Evolutionary conservation across 2,329 filamentous ascomycete genomes (phyloP), one percentile per base, ranked within the genome.

Genomic region (Clarireedia sp.): DNA sequence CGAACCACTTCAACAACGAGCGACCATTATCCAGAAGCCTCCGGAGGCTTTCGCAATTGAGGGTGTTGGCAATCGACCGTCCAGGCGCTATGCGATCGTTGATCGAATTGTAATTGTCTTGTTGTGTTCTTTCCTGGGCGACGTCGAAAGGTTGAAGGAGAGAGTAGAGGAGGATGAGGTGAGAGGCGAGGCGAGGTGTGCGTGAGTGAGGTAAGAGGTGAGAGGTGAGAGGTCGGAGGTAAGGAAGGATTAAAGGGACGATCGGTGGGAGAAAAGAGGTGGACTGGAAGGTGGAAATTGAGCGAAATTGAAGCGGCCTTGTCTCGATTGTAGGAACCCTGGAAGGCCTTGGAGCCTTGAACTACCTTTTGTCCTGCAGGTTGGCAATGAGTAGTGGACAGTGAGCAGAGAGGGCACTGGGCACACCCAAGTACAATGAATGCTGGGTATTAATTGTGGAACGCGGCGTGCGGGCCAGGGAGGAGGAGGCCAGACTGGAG

Each of bases 1-100:
- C 57, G 62, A 58, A 55, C 54, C 52, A 54, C 57, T 54, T 66
- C 64, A 66, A 63, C 59, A 60, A 59, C 65, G 48, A 57, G 62
- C 62, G 54, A 66, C 59, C 66, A 67, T 68, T 63, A 64, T 67
- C 60, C 63, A 62, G 17, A 58, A 60, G 51, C 66, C 66, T 67
- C 65, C 61, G 58, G 64, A 67, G 66, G 65, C 66, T 57, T 56
- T 59, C 57, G 51, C 44, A 38, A 48, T 56, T 41, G 37, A 40
- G 57, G 54, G 38, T 49, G 51, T 50, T 58, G 54, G 54, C 53
- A 40, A 54, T 45, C 51, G 60, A 55, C 36, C 12, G n/a, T 45
- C 21, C n/a, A 24, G 21, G 17, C 41, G 41, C 7, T 21, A 45
- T 21, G 41, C 19, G n/a, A 14, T 45, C 10, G 17, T 21, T 45